Base-by-base conservation (phyloP, 768 basidiomycete genomes). In the Pleurotus giganteus region DNA sequence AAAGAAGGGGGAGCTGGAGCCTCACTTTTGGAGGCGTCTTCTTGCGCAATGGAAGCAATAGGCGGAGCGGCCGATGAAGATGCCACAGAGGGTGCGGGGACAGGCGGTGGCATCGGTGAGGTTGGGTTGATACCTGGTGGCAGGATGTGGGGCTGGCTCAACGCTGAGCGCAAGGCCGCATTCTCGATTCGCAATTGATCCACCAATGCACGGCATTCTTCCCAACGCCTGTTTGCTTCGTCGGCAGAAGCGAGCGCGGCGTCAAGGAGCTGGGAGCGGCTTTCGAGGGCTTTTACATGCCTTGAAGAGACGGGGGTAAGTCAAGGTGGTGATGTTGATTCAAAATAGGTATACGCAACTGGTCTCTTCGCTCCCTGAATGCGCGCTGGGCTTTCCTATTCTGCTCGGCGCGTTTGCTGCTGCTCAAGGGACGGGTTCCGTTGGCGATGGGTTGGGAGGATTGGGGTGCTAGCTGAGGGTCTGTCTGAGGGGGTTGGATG, bases 361-460 rank as follows among this genome's bases (percentile, higher is more conserved):
- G 86, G 72, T 97, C 94, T 63, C 94, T 76, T 27, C 94, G 83
- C 67, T 94, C 90, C 57, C 94, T 75, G 69, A 95, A 97, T 1
- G 92, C 93, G 37, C 93, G 80, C 71, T 97, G 94, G 0, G 94
- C 94, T 69, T 94, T 94, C 61, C 94, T 80, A 69, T 97, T 97
- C 74, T 97, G 94, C 64, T 95, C 94, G 39, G 94, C 94, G 8
- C 94, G 83, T 66, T 94, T 94, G 66, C 85, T 89, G 64, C 79
- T 83, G 69, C 87, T 90, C 47, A 94, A 75, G 9, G 83, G 71
- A 44, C 91, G 76, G 23, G 79, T 78, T 17, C 71, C 68, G 41
- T 62, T 58, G 34, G 70, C 54, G 46, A 61, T 56, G 15, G 63
- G 61, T 5, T 69, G 65, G 5, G 66, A 65, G 7, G 68, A 65